Percentiles rank a stretch among this genome's conserved stretches.
These are phyloP conservation scores for Trametes cubensis DNA, from an alignment of 768 basidiomycete genomes.

Conservation along the genomic window DNA sequence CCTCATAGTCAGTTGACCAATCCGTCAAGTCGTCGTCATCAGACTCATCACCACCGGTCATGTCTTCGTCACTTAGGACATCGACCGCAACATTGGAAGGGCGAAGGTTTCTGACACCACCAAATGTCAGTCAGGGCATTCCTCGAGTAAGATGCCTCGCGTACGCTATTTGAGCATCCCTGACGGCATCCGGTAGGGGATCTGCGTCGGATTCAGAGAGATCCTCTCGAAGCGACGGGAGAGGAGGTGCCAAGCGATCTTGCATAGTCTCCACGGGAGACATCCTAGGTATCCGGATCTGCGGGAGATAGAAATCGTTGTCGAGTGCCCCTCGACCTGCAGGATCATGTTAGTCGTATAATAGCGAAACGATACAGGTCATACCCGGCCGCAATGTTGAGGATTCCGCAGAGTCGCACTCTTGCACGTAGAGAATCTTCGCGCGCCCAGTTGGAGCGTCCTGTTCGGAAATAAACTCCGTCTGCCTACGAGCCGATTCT, in stretches of 20 bases:
- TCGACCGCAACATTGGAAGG: not conserved
- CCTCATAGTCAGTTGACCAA: constrained; percentile 44
- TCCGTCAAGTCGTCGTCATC: constrained; percentile 72
- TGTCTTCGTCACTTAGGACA: constrained; percentile 43
- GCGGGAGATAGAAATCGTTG: constrained; percentile 56
- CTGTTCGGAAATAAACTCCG: constrained; percentile 68
- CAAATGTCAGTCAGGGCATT: not conserved
- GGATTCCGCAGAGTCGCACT: constrained; percentile 17
- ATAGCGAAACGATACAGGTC: constrained; percentile 12
- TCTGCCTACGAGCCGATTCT: constrained; percentile 53
- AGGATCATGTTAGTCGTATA: constrained; percentile 7
- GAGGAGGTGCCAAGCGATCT: not conserved
- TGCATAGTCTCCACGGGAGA: not conserved
- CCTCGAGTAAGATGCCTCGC: constrained; percentile 25
- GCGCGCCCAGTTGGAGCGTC: constrained; percentile 71
- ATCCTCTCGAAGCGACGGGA: constrained; percentile 17
- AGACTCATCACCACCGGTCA: constrained; percentile 77
- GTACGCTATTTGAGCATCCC: constrained; percentile 75
- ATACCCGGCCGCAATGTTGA: constrained; percentile 27
- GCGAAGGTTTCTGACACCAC: constrained; percentile 1
- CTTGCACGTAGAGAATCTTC: constrained; percentile 49
- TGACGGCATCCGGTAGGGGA: constrained; percentile 65
- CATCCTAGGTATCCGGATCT: constrained; percentile 23
- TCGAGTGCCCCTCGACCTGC: constrained; percentile 40
- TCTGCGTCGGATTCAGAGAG: constrained; percentile 60